Evolutionary conservation across 2,329 filamentous ascomycete genomes (phyloP).

Genomic region (Elsinoe arachidis): DNA sequence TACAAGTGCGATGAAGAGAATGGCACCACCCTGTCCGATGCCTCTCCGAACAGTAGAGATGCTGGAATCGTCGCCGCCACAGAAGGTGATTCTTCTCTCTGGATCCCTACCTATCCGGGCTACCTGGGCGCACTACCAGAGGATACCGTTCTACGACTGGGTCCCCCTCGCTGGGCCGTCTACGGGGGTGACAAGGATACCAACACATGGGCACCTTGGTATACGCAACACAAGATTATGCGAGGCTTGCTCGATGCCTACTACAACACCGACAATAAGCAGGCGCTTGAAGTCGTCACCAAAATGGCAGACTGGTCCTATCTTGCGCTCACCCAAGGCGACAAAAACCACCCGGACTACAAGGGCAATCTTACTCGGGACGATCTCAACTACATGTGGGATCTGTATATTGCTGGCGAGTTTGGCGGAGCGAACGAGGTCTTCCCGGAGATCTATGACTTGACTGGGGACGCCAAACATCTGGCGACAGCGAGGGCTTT

Average conservation of each 20-base stretch:
- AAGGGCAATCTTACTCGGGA: background rate
- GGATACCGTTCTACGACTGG: background rate
- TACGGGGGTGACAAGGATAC: background rate
- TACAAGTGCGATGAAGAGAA: background rate
- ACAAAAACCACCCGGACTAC: background rate
- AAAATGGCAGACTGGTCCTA: background rate
- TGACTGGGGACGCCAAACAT: background rate
- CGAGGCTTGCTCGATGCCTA: background rate
- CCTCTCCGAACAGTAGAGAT: background rate
- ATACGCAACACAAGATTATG: background rate
- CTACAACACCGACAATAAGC: background rate
- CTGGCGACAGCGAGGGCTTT: background rate
- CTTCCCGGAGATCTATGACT: background rate
- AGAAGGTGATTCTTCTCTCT: background rate
- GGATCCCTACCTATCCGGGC: background rate
- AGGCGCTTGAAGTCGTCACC: background rate
- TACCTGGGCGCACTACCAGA: background rate
- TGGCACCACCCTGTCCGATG: background rate
- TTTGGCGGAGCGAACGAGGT: background rate
- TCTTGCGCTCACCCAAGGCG: background rate
- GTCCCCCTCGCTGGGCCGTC: background rate
- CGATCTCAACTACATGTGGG: background rate
- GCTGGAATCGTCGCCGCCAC: background rate
- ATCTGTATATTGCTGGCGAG: background rate
- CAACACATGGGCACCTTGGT: background rate